These are phyloP conservation scores for Aspergillus ibericus DNA, from an alignment of 2,329 filamentous ascomycete species.

Conservation along the genomic window DNA sequence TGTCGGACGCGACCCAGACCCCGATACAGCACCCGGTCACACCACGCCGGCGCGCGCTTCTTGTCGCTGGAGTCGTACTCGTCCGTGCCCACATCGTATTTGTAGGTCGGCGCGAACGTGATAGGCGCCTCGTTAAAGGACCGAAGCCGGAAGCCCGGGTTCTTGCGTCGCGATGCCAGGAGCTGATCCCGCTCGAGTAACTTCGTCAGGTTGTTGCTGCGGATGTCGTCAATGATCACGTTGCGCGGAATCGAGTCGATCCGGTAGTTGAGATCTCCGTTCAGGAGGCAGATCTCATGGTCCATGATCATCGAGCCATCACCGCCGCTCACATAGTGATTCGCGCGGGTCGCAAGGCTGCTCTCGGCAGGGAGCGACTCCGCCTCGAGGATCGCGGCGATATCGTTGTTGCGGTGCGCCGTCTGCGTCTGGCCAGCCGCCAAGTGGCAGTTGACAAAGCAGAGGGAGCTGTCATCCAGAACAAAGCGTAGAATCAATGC, in stretches of 20 bases:
- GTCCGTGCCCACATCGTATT: slow-evolving; percentile 95
- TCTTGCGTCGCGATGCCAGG: slow-evolving; percentile 81
- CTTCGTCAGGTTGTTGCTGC: slow-evolving; percentile 76
- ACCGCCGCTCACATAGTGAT: slow-evolving; percentile 85
- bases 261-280: slow-evolving; percentile 96
- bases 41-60: slow-evolving; percentile 92
- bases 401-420: slow-evolving; percentile 86
- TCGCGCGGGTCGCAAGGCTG: slow-evolving; percentile 66
- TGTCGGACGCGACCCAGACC: slow-evolving; percentile 81
- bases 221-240: slow-evolving; percentile 82
- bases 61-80: slow-evolving; percentile 95
- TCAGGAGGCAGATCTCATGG: slow-evolving; percentile 94
- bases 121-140: slow-evolving; percentile 91
- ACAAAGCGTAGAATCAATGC: slow-evolving; percentile 89
- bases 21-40: slow-evolving; percentile 86
- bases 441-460: slow-evolving; percentile 96
- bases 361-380: slow-evolving; percentile 70
- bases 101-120: slow-evolving; percentile 93
- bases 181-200: slow-evolving; percentile 92
- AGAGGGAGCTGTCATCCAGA: slow-evolving; percentile 89
- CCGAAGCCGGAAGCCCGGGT: slow-evolving; percentile 83
- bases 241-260: slow-evolving; percentile 97
- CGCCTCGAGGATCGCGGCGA: slow-evolving; percentile 83
- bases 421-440: slow-evolving; percentile 92
- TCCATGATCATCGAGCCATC: slow-evolving; percentile 94